Evolutionary conservation across 768 basidiomycete genomes (phyloP).

Genomic region (Lentinus brumalis): DNA sequence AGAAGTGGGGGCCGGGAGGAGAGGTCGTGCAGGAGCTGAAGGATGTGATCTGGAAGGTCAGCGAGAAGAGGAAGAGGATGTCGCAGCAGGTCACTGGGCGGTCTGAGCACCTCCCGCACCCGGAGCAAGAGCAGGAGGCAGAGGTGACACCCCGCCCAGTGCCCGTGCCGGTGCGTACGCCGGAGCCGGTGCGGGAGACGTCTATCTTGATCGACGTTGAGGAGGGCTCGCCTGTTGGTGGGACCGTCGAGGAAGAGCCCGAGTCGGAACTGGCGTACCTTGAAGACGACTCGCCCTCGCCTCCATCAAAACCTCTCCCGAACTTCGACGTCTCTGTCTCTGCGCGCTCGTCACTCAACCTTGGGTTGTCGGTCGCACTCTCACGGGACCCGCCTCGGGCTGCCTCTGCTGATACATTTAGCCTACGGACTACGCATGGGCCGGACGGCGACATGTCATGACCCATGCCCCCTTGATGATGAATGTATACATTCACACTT

Average conservation of each 20-base stretch:
- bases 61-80: conserved; percentile 65
- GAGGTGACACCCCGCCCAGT: neutral
- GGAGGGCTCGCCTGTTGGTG: neutral
- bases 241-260: neutral
- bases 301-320: neutral
- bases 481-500: neutral
- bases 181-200: neutral
- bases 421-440: conserved; percentile 9
- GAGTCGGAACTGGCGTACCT: neutral
- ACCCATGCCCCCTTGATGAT: neutral
- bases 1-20: conserved; percentile 70
- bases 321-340: neutral
- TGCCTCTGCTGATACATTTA: conserved; percentile 1
- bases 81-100: conserved; percentile 24
- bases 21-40: conserved; percentile 85
- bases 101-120: too few relatives aligned
- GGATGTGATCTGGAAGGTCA: conserved; percentile 86
- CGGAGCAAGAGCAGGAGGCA: neutral
- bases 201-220: neutral
- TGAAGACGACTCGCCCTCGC: neutral
- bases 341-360: neutral
- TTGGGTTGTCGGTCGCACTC: neutral
- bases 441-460: conserved; percentile 6
- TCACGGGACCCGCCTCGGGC: neutral
- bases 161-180: neutral